phyloP scores from a whole-genome alignment of 495 filamentous ascomycete species.

The Xylaria scruposa region DNA sequence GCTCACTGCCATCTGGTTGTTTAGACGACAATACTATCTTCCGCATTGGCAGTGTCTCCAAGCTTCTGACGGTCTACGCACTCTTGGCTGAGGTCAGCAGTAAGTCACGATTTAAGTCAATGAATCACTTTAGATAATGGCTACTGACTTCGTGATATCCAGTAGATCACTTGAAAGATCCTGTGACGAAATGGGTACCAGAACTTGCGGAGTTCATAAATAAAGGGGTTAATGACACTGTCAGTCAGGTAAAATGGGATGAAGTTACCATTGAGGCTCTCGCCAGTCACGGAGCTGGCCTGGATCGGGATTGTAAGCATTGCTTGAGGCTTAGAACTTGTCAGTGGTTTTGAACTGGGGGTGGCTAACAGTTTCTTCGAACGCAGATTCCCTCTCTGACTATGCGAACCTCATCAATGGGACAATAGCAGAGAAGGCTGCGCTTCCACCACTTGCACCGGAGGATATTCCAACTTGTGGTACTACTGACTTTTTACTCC shows the following conservation, averaged over 20 bases:
- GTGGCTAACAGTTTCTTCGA: not conserved
- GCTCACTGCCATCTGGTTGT: not conserved
- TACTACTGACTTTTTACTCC: not conserved
- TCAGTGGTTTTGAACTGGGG: not conserved
- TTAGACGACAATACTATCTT: not conserved
- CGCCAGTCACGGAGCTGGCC: not conserved
- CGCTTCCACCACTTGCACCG: not conserved
- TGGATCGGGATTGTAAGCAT: not conserved
- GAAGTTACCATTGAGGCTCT: not conserved
- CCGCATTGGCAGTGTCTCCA: not conserved
- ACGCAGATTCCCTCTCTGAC: not conserved
- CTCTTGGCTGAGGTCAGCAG: not conserved
- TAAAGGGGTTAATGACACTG: not conserved
- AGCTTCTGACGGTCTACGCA: not conserved
- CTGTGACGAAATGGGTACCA: not conserved
- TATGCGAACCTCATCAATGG: not conserved
- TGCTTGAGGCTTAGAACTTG: not conserved
- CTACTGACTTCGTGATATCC: not conserved
- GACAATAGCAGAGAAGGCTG: not conserved
- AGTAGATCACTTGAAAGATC: not conserved
- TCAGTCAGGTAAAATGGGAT: not conserved
- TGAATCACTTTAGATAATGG: not conserved
- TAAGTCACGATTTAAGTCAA: not conserved
- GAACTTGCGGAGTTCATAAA: not conserved
- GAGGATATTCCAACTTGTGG: not conserved